Base-by-base conservation (phyloP, 768 basidiomycete genomes). In the Suillus decipiens region DNA sequence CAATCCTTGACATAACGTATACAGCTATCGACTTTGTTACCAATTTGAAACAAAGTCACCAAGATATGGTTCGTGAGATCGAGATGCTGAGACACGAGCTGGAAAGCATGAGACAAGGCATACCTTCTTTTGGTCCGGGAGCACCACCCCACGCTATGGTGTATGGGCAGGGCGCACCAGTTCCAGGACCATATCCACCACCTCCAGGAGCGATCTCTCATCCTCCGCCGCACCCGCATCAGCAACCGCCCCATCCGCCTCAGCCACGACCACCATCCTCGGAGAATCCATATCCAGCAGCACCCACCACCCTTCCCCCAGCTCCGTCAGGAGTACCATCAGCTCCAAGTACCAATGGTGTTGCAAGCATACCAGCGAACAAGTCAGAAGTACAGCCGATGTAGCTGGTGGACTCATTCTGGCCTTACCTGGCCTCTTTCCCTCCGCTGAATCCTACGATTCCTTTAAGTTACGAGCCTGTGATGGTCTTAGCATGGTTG, bases 21-120 rank as follows among this genome's bases (percentile, higher is more conserved):
- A 54, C 65, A 91, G 95, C 95, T 34, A 95, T 96, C 71, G 95
- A 96, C 75, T 95, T 92, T 77, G 91, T 97, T 55, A 75, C 79
- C 39, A 85, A 86, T 61, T 79, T 96, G 68, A 96, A 96, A 75
- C 84, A 87, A 64, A 83, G 79, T 60, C 87, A 93, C 71, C 85
- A 88, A 70, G 88, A 92, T 47, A 86, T 94, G 88, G 79, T 80
- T 2, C 83, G 89, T 64, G 93, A 95, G 73, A 82, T 94, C 48
- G 92, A 93, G 50, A 81, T 87, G 74, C 76, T 95, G 63, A 82
- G 90, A 70, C 87, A 89, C 68, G 93, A 95, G 73, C 71, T 92
- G 56, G 91, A 86, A 28, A 73, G 74, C 63, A 63, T 84, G 61
- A 89, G 89, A 57, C 82, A 86, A 70, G 89, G 87, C 48, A 79